A percentile compares a stretch with the other conserved stretches of the same genome.
These are phyloP conservation scores for Calycina marina DNA, from an alignment of 2,329 filamentous ascomycete genomes.

Conservation along the genomic window DNA sequence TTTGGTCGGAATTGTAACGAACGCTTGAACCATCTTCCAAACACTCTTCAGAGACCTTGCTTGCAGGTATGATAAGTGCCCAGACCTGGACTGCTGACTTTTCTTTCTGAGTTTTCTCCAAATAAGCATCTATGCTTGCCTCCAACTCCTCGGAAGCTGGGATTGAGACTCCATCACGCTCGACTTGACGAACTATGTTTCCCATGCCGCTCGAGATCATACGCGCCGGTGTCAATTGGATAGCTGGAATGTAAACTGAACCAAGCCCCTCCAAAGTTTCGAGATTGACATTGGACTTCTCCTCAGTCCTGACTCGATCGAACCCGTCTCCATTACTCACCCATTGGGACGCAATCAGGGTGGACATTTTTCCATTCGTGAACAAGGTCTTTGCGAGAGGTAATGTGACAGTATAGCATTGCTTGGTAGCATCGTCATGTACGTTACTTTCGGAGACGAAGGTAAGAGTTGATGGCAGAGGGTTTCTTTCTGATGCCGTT, in stretches of 20 bases:
- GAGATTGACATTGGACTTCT: constrained; percentile 9
- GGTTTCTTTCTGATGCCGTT: not conserved
- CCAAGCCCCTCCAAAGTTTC: constrained; percentile 2
- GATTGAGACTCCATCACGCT: constrained; percentile 27
- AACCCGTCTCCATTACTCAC: constrained; percentile 2
- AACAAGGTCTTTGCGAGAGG: constrained; percentile 71
- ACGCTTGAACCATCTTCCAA: not conserved
- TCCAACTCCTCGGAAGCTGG: constrained; percentile 65
- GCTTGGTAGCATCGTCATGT: not conserved
- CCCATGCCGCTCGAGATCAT: constrained; percentile 53
- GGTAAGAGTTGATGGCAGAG: constrained; percentile 13
- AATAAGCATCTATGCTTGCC: constrained; percentile 41
- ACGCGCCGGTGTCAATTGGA: constrained; percentile 48
- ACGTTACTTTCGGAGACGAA: not conserved
- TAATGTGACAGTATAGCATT: constrained; percentile 27
- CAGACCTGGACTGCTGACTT: constrained; percentile 46
- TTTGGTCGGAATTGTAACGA: not conserved
- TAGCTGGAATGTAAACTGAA: constrained; percentile 29
- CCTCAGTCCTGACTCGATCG: constrained; percentile 3
- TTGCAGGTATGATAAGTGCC: constrained; percentile 52
- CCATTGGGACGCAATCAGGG: constrained; percentile 35
- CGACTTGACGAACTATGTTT: constrained; percentile 59
- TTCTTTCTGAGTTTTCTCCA: constrained; percentile 23
- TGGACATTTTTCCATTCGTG: constrained; percentile 49
- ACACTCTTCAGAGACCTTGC: no score